These are phyloP conservation scores for Henckelia pumila DNA, from an alignment of 257 asterid species.

Conservation along the genomic window DNA sequence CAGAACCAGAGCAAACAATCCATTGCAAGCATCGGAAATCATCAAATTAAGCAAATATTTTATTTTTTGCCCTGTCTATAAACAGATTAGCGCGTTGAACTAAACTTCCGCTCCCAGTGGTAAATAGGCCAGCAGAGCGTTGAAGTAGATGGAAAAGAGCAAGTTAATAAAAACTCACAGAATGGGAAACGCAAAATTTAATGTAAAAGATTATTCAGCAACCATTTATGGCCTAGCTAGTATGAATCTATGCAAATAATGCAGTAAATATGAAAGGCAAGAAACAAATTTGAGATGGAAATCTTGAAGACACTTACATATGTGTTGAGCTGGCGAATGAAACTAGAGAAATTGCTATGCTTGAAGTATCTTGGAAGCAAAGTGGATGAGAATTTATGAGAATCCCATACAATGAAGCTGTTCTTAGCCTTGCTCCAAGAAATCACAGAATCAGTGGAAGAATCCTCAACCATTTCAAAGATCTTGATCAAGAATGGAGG, in stretches of 20 bases:
- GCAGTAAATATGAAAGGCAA: neutral
- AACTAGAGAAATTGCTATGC: slow-evolving; percentile 91
- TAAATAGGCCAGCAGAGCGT: neutral
- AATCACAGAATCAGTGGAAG: slow-evolving; percentile 68
- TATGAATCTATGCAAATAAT: too few species aligned
- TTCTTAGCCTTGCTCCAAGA: slow-evolving; percentile 77
- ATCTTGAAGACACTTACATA: slow-evolving; percentile 56
- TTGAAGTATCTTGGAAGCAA: slow-evolving; percentile 83
- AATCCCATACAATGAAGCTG: slow-evolving; percentile 93
- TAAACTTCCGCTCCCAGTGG: too few species aligned
- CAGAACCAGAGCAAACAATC: slow-evolving; percentile 35
- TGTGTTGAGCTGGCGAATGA: slow-evolving; percentile 94
- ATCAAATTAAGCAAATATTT: slow-evolving; percentile 39
- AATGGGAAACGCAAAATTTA: too few species aligned
- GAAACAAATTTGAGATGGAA: neutral
- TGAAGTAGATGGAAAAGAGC: too few species aligned
- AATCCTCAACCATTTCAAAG: slow-evolving; percentile 88
- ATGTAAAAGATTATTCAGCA: too few species aligned
- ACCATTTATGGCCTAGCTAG: too few species aligned
- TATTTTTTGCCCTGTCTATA: neutral
- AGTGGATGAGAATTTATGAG: slow-evolving; percentile 59
- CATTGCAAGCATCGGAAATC: slow-evolving; percentile 37
- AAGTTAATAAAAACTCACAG: too few species aligned
- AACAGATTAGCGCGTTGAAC: neutral
- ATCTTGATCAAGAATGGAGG: slow-evolving; percentile 86